phyloP scores from a whole-genome alignment of 2,329 filamentous ascomycete species.

The Penicillium sp. region DNA sequence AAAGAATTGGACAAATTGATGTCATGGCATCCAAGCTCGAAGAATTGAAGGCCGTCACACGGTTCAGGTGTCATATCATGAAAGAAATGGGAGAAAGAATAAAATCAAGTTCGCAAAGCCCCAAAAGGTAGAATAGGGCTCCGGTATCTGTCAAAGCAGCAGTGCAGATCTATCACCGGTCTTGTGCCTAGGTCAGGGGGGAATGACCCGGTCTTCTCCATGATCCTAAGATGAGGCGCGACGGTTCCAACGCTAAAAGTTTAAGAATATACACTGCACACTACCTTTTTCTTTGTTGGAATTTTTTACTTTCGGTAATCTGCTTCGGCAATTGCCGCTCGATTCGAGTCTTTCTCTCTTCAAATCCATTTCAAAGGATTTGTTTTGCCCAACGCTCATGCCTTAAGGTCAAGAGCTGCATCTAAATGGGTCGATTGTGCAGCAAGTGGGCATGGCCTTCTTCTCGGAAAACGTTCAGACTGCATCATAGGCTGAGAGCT shows the following conservation, averaged over 20 bases:
- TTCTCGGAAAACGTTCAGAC: slow-evolving; percentile 10
- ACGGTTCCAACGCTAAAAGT: slow-evolving; percentile 22
- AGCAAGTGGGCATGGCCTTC: slow-evolving; percentile 6
- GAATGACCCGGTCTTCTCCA: slow-evolving; percentile 21
- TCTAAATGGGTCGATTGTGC: slow-evolving; percentile 6
- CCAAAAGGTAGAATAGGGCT: slow-evolving; percentile 5
- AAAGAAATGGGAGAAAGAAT: slow-evolving; percentile 4
- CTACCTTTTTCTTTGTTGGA: slow-evolving; percentile 7
- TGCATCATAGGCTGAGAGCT: slow-evolving; percentile 16
- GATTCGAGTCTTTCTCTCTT: background rate
- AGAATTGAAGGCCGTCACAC: slow-evolving; percentile 12
- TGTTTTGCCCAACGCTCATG: background rate
- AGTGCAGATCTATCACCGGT: slow-evolving; percentile 22
- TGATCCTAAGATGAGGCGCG: slow-evolving; percentile 19
- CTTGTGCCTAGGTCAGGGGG: slow-evolving; percentile 26
- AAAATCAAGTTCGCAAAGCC: background rate
- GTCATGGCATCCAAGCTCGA: slow-evolving; percentile 19
- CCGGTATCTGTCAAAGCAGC: slow-evolving; percentile 13
- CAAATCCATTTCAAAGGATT: background rate
- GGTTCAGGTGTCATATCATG: slow-evolving; percentile 9
- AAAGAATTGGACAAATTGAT: slow-evolving; percentile 9
- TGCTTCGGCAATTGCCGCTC: background rate
- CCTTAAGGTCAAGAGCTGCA: background rate
- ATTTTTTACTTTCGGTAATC: background rate
- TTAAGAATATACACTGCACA: slow-evolving; percentile 18